Evolutionary conservation across 345 rosid genomes (phyloP).

Genomic region (Laguncularia racemosa): DNA sequence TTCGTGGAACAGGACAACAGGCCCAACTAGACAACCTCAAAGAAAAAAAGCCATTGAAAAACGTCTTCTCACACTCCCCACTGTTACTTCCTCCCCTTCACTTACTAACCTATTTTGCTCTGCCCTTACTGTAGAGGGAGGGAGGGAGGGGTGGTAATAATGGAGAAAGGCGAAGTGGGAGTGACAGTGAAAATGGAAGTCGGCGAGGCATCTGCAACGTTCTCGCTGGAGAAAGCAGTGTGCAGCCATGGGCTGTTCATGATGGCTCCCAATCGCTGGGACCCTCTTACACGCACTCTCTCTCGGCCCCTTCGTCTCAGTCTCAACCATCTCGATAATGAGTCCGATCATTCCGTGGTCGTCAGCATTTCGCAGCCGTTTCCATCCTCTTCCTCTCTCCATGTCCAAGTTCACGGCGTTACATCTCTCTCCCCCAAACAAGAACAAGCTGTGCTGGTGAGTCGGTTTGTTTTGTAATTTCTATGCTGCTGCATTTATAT

Average conservation of each 20-base stretch:
- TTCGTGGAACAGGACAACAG: too few species aligned
- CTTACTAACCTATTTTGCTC: too few species aligned
- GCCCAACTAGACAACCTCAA: too few species aligned
- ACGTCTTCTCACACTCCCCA: too few species aligned
- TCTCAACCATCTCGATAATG: slow-evolving; percentile 20
- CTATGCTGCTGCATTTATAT: not conserved
- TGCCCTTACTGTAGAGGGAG: not conserved
- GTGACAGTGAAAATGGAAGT: slow-evolving; percentile 13
- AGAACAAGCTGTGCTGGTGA: slow-evolving; percentile 14
- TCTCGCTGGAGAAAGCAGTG: slow-evolving; percentile 36
- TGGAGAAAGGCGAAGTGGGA: slow-evolving; percentile 8
- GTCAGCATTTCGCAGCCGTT: slow-evolving; percentile 31
- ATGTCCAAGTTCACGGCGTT: slow-evolving; percentile 18
- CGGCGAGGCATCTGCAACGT: slow-evolving; percentile 15
- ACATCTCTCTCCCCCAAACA: slow-evolving; percentile 18
- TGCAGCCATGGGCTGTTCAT: slow-evolving; percentile 57
- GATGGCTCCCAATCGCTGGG: slow-evolving; percentile 48
- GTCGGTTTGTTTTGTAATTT: not conserved
- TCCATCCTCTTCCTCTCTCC: slow-evolving; percentile 15
- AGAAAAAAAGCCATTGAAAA: too few species aligned
- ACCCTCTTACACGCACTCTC: slow-evolving; percentile 29
- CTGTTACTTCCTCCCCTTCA: too few species aligned
- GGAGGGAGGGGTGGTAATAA: not conserved
- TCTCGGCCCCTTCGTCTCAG: slow-evolving; percentile 35
- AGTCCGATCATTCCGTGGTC: slow-evolving; percentile 3